Percentiles rank a stretch among this genome's conserved stretches.
phyloP scores from a whole-genome alignment of 352 stramenopile genomes.

The Globisporangium okanoganense region DNA sequence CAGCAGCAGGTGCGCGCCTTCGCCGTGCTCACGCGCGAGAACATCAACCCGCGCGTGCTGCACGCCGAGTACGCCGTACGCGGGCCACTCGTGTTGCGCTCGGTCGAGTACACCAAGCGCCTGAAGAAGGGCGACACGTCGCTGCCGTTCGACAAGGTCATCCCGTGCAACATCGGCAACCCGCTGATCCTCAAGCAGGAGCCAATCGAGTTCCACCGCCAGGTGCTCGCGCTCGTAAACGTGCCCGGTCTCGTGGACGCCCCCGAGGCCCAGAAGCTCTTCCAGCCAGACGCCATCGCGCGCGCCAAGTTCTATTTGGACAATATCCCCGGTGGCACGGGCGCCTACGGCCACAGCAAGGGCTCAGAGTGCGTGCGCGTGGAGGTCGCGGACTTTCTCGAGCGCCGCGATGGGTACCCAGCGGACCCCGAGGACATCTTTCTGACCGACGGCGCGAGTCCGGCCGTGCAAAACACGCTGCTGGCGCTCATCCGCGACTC shows the following conservation, averaged over 20 bases:
- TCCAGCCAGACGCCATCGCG: conserved; percentile 82
- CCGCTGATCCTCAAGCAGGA: conserved; percentile 94
- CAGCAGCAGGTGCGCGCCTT: conserved; percentile 33
- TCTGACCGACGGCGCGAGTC: conserved; percentile 96
- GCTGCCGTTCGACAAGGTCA: conserved; percentile 91
- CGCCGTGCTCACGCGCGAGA: conserved; percentile 69
- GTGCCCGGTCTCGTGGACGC: conserved; percentile 85
- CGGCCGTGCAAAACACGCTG: conserved; percentile 93
- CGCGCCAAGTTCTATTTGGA: conserved; percentile 87
- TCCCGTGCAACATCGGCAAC: conserved; percentile 98
- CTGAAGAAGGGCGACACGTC: conserved; percentile 61
- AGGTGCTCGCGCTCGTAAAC: conserved; percentile 91
- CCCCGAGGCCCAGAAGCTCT: conserved; percentile 75
- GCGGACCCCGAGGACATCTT: conserved; percentile 95
- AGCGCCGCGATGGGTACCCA: conserved; percentile 86
- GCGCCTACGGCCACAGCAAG: conserved; percentile 93
- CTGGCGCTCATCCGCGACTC: conserved; percentile 87
- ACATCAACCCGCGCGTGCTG: conserved; percentile 75
- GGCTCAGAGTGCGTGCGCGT: conserved; percentile 84
- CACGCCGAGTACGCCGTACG: conserved; percentile 88
- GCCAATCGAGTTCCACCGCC: conserved; percentile 92
- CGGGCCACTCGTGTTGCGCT: conserved; percentile 80
- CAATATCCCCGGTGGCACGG: conserved; percentile 84
- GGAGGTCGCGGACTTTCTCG: conserved; percentile 89
- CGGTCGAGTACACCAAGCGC: conserved; percentile 69